A percentile compares a stretch with the other conserved stretches of the same genome.
Evolutionary conservation across 768 basidiomycete species (phyloP).

Genomic region (Psilocybe sp.): DNA sequence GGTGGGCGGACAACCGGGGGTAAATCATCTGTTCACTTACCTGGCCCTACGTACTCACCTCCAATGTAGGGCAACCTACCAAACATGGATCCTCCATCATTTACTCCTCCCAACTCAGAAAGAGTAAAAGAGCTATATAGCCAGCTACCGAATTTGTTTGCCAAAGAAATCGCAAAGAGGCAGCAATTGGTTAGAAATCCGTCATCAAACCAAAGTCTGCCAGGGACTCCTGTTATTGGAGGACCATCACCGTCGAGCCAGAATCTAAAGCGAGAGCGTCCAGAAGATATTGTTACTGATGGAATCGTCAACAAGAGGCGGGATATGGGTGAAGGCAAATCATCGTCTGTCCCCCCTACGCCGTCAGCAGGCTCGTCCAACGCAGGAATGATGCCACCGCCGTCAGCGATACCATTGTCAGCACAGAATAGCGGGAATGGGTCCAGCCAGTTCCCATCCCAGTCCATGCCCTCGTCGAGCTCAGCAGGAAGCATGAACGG

Average conservation of each 20-base stretch:
- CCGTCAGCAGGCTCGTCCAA: neutral
- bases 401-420: conserved; percentile 31
- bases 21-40: conserved; percentile 6
- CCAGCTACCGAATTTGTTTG: neutral
- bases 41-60: neutral
- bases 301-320: conserved; percentile 53
- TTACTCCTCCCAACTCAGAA: conserved; percentile 36
- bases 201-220: neutral
- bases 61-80: conserved; percentile 32
- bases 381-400: conserved; percentile 37
- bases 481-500: conserved; percentile 4
- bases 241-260: conserved; percentile 8
- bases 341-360: neutral
- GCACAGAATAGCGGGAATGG: conserved; percentile 3
- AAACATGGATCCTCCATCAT: conserved; percentile 49
- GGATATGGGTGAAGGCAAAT: conserved; percentile 56
- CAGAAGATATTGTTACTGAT: conserved; percentile 44
- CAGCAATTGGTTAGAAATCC: conserved; percentile 23
- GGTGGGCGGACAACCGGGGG: conserved; percentile 44
- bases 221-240: conserved; percentile 1
- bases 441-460: conserved; percentile 26
- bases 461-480: conserved; percentile 1
- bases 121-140: no score
- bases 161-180: conserved; percentile 52
- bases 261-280: conserved; percentile 60